Evolutionary conservation across 805 yeast genomes (phyloP).

Genomic region (Candida verbasci): DNA sequence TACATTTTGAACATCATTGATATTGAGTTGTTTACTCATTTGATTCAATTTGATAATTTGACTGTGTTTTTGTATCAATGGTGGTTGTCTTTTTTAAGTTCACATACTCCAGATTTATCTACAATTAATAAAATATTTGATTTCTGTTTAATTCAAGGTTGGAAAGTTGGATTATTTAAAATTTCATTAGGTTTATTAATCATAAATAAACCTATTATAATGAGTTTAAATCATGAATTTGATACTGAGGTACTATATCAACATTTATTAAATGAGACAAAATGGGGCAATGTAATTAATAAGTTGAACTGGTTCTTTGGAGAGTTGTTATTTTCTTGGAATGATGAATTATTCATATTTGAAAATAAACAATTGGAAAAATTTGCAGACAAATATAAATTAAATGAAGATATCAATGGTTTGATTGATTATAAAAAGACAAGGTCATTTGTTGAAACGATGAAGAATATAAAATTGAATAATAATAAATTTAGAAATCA

Average conservation of each 20-base stretch:
- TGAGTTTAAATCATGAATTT: slow-evolving; percentile 29
- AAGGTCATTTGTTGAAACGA: too few species aligned
- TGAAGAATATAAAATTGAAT: too few species aligned
- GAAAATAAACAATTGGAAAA: slow-evolving; percentile 1
- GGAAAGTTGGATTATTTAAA: slow-evolving; percentile 50
- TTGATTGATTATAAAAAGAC: too few species aligned
- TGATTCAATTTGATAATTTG: slow-evolving; percentile 37
- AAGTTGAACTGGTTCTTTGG: slow-evolving; percentile 37
- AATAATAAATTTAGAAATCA: too few species aligned
- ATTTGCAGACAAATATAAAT: slow-evolving; percentile 1
- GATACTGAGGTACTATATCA: slow-evolving; percentile 40
- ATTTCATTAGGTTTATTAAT: slow-evolving; percentile 50
- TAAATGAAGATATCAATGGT: too few species aligned
- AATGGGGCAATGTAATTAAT: slow-evolving; percentile 39
- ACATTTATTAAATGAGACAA: slow-evolving; percentile 39
- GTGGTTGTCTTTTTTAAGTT: slow-evolving; percentile 59
- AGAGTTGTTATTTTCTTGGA: slow-evolving; percentile 31
- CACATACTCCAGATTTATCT: slow-evolving; percentile 53
- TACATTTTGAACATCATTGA: slow-evolving; percentile 37
- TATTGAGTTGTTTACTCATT: slow-evolving; percentile 40
- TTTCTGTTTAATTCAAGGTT: slow-evolving; percentile 48
- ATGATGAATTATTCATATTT: slow-evolving; percentile 23
- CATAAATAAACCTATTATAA: slow-evolving; percentile 43
- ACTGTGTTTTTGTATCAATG: slow-evolving; percentile 56
- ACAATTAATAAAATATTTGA: slow-evolving; percentile 49